These are phyloP conservation scores for Paracoccidioides lutzii DNA, from an alignment of 2,329 filamentous ascomycete genomes.

Conservation along the genomic window DNA sequence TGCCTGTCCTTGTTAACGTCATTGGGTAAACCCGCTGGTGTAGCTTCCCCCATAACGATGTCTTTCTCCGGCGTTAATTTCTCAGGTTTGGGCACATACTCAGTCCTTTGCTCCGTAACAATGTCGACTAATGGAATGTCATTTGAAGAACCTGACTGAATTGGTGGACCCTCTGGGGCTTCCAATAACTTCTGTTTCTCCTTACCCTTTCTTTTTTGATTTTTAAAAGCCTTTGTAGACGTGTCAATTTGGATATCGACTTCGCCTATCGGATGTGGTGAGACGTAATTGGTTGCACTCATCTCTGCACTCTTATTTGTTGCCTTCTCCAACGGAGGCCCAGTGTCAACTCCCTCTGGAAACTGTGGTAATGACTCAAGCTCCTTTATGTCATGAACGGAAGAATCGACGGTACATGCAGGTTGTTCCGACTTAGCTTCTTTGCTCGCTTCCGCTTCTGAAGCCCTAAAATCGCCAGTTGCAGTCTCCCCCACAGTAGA, in stretches of 20 bases:
- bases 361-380: conserved; percentile 1
- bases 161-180: background rate
- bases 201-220: conserved; percentile 18
- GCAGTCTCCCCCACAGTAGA: background rate
- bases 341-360: background rate
- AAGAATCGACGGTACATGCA: background rate
- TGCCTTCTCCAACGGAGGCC: background rate
- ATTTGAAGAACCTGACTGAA: background rate
- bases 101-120: background rate
- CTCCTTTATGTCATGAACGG: background rate
- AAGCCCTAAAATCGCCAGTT: background rate
- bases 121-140: background rate
- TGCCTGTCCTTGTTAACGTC: background rate
- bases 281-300: conserved; percentile 8
- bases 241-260: conserved; percentile 3
- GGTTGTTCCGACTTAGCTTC: background rate
- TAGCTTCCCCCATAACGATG: background rate
- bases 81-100: background rate
- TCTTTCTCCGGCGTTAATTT: background rate
- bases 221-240: conserved; percentile 10
- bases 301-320: background rate
- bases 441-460: background rate
- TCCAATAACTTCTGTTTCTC: conserved; percentile 12
- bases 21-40: background rate
- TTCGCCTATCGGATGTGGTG: conserved; percentile 10